Percentiles rank a stretch among this genome's conserved stretches.
phyloP scores from a whole-genome alignment of 768 basidiomycete species.

The Boletus rubescentipes region DNA sequence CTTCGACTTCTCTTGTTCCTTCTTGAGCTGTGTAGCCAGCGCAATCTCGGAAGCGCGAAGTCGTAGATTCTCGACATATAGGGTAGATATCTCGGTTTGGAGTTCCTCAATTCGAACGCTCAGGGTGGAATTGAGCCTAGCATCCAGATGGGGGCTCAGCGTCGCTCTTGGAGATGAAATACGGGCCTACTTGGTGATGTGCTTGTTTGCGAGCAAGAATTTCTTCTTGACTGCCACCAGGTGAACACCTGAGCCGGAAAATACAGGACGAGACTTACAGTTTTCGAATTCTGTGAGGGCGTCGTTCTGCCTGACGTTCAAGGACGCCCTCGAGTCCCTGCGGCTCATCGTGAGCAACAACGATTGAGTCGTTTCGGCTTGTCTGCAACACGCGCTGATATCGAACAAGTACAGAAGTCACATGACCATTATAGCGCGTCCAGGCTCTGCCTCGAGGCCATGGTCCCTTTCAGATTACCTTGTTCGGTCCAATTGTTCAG shows the following conservation, averaged over 20 bases:
- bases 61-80: slow-evolving; percentile 80
- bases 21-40: slow-evolving; percentile 72
- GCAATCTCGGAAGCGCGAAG: slow-evolving; percentile 80
- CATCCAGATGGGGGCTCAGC: slow-evolving; percentile 6
- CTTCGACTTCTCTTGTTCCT: slow-evolving; percentile 74
- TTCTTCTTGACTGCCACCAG: slow-evolving; percentile 81
- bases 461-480: slow-evolving; percentile 29
- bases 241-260: slow-evolving; percentile 7
- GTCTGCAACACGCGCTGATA: slow-evolving; percentile 34
- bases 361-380: slow-evolving; percentile 20
- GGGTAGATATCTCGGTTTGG: slow-evolving; percentile 76
- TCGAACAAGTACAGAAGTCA: slow-evolving; percentile 31
- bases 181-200: slow-evolving; percentile 75
- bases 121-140: slow-evolving; percentile 80
- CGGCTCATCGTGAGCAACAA: slow-evolving; percentile 32
- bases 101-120: slow-evolving; percentile 84
- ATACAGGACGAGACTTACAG: slow-evolving; percentile 48
- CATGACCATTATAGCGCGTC: slow-evolving; percentile 28
- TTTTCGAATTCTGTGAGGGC: slow-evolving; percentile 82
- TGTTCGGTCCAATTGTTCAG: slow-evolving; percentile 16
- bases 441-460: slow-evolving; percentile 29
- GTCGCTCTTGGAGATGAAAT: slow-evolving; percentile 1
- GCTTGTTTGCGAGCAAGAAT: slow-evolving; percentile 86
- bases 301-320: slow-evolving; percentile 70
- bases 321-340: slow-evolving; percentile 43